phyloP scores from a whole-genome alignment of 306 rosid species.

The Ormosia semicastrata region DNA sequence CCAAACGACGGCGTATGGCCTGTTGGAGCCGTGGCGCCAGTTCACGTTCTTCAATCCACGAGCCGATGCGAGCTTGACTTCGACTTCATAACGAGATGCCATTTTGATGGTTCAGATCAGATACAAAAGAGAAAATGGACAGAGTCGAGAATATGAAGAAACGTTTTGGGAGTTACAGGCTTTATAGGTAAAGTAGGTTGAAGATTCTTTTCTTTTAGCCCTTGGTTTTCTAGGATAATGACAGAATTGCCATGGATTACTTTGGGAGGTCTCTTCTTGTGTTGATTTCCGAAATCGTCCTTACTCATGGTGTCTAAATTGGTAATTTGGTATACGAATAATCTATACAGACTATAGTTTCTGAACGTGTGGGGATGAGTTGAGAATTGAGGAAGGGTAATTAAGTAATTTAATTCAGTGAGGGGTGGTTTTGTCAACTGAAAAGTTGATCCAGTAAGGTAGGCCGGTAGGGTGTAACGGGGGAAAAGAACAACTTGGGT shows the following conservation, averaged over 20 bases:
- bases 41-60: constrained; percentile 74
- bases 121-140: background rate
- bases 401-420: background rate
- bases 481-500: constrained; percentile 30
- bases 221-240: background rate
- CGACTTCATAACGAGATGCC: constrained; percentile 67
- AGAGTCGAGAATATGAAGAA: background rate
- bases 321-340: no score
- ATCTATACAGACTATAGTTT: no score
- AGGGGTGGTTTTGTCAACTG: background rate
- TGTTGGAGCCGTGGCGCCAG: constrained; percentile 71
- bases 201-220: background rate
- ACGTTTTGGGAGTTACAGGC: no score
- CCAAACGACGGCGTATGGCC: constrained; percentile 88
- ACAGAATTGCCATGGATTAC: background rate
- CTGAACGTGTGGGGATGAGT: no score
- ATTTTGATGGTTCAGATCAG: background rate
- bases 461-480: background rate
- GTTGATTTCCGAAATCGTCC: no score
- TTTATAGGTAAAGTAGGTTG: background rate
- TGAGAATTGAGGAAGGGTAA: no score
- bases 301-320: no score
- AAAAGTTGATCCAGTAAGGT: background rate
- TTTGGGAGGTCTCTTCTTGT: no score
- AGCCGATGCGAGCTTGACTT: constrained; percentile 57